These are phyloP conservation scores for Lentinula sp. DNA, from an alignment of 768 basidiomycete species.

Conservation along the genomic window DNA sequence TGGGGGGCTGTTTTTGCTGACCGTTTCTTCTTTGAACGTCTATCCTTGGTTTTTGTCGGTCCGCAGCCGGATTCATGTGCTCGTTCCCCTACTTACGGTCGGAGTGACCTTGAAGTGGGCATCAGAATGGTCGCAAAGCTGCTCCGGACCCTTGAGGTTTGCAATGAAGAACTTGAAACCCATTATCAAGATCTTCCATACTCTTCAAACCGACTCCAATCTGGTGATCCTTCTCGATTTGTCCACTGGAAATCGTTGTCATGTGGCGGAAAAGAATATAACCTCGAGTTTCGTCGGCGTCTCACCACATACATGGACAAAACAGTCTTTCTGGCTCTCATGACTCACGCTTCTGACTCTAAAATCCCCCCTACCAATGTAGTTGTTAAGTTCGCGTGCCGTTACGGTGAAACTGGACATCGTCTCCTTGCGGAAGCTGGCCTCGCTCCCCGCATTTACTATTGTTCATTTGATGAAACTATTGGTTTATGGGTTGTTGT, in stretches of 20 bases:
- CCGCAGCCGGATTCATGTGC: background rate
- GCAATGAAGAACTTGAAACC: background rate
- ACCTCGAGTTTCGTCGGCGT: background rate
- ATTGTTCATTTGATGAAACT: background rate
- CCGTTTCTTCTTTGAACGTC: background rate
- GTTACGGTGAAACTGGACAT: background rate
- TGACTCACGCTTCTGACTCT: background rate
- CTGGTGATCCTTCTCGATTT: background rate
- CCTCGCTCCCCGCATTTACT: background rate
- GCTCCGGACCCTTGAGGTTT: background rate
- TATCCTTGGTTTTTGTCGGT: background rate
- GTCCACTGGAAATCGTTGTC: background rate
- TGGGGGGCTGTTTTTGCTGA: constrained; percentile 4
- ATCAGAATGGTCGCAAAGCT: background rate
- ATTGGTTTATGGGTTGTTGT: background rate
- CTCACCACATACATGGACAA: background rate
- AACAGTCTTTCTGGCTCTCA: background rate
- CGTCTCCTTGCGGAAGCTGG: background rate
- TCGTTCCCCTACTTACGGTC: background rate
- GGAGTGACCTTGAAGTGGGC: background rate
- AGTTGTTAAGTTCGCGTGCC: background rate
- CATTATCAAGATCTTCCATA: background rate
- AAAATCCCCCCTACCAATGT: background rate
- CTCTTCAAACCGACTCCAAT: background rate
- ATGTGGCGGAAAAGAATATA: background rate